These are phyloP conservation scores for Pseudonitzschia multiseries DNA, from an alignment of 108 stramenopile species.

Conservation along the genomic window DNA sequence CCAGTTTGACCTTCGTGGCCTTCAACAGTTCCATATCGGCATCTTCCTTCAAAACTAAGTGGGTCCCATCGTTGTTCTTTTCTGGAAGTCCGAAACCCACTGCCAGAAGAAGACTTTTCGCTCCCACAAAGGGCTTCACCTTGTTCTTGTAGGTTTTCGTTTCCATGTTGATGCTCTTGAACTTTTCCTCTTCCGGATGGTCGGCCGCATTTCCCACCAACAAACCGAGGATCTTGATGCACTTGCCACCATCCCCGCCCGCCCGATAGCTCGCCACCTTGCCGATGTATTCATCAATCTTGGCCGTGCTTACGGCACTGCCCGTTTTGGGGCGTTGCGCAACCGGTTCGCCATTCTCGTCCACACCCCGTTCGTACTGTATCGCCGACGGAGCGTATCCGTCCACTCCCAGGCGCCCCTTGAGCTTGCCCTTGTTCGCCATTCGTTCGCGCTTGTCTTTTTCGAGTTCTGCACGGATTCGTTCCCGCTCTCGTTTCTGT, in stretches of 20 bases:
- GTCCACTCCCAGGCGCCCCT: constrained; percentile 81
- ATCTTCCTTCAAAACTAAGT: constrained; percentile 57
- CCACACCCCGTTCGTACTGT: constrained; percentile 67
- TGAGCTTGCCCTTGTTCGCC: constrained; percentile 87
- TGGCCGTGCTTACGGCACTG: constrained; percentile 42
- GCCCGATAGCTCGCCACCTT: constrained; percentile 85
- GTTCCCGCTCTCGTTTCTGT: constrained; percentile 69
- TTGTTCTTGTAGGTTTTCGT: constrained; percentile 67
- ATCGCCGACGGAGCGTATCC: constrained; percentile 93
- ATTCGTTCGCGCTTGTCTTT: constrained; percentile 87
- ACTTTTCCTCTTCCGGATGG: constrained; percentile 82
- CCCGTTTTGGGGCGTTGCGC: constrained; percentile 51
- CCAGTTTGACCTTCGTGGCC: constrained; percentile 73
- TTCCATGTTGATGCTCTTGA: constrained; percentile 89
- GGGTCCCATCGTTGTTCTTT: constrained; percentile 47
- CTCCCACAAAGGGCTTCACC: constrained; percentile 68
- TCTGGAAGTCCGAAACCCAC: constrained; percentile 66
- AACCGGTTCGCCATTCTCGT: constrained; percentile 39
- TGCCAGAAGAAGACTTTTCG: constrained; percentile 69
- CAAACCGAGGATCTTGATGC: constrained; percentile 82
- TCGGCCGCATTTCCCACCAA: constrained; percentile 90
- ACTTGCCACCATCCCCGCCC: constrained; percentile 92
- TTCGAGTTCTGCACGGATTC: constrained; percentile 90
- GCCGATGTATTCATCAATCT: constrained; percentile 82
- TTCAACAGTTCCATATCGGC: constrained; percentile 56